Base-by-base conservation (phyloP, 2,329 filamentous ascomycete species). In the Talaromyces sp. region DNA sequence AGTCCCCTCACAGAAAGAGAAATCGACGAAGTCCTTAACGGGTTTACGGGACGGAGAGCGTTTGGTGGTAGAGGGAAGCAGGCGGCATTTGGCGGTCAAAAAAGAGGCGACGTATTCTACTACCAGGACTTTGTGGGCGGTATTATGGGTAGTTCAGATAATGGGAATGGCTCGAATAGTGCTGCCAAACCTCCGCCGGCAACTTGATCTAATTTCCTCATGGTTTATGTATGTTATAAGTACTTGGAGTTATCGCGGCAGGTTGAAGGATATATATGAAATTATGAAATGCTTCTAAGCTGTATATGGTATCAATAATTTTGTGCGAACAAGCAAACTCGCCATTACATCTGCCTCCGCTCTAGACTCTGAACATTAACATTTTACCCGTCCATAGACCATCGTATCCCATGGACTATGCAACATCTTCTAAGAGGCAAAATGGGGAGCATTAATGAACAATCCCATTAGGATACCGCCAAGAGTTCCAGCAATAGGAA, bases 61-160 rank as follows among this genome's bases (percentile, higher is more conserved):
- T 96, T 98, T 77, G 90, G 88, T 56, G 91, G 84, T 1, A 76
- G 76, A 63, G 72, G 70, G 15, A 77, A 70, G 82, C 78, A 71
- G 82, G 81, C 76, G 76, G 78, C 71, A 75, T 82, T 68, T 78
- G 89, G 73, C 78, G 84, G 71, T 60, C 73, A 74, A 7, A 90
- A 89, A 73, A 85, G 90, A 67, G 92, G 91, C 0, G 94, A 98
- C 67, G 93, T 98, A 0, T 98, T 99, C 78, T 87, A 89, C 73
- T 99, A 98, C 75, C 88, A 92, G 68, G 95, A 99, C 66, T 98
- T 98, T 79, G 92, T 98, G 68, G 86, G 84, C 68, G 89, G 86
- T 31, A 81, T 91, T 59, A 83, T 86, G 70, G 88, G 88, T 2
- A 82, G 84, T 8, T 64, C 70, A n/a, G 74, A 76, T 43, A 75